Conservation (phyloP, 2,329 filamentous ascomycete genomes). For the Lasiodiplodia gonubiensis region DNA sequence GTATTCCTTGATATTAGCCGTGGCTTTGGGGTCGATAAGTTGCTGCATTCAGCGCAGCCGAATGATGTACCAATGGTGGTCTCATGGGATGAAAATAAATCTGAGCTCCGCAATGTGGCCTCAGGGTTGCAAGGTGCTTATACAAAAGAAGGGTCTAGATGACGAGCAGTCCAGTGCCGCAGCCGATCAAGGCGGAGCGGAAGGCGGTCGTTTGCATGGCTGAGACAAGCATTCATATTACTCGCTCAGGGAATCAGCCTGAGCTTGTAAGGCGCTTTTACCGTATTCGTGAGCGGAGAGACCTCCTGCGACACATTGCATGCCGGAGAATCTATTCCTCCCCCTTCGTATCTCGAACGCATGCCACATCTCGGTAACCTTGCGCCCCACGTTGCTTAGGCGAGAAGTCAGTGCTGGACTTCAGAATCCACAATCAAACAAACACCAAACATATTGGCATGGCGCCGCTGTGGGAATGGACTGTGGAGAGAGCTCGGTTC, state of each 20-base stretch:
- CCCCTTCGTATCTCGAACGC: conserved; percentile 13
- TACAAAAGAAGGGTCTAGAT: not conserved
- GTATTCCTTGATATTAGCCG: not conserved
- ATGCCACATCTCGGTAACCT: conserved; percentile 3
- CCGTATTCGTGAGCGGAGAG: not conserved
- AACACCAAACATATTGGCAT: not conserved
- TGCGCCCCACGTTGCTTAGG: not conserved
- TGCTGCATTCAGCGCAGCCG: not conserved
- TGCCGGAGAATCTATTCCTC: conserved; percentile 4
- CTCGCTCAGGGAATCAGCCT: not conserved
- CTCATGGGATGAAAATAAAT: not conserved
- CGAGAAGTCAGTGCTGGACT: not conserved
- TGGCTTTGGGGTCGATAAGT: not conserved
- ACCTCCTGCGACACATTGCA: conserved; percentile 8
- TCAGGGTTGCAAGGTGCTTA: not conserved
- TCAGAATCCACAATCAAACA: not conserved
- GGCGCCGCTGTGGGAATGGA: no score
- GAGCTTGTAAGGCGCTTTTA: not conserved
- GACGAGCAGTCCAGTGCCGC: conserved; percentile 6
- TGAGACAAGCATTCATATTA: not conserved
- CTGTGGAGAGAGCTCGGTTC: not conserved
- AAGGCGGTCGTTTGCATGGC: no score
- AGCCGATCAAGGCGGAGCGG: not conserved
- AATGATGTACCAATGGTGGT: not conserved
- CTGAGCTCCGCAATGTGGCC: not conserved